Percentiles rank a stretch among this genome's conserved stretches.
phyloP scores from a whole-genome alignment of 2,329 filamentous ascomycete species.

The Aotearoamyces nothofagi region DNA sequence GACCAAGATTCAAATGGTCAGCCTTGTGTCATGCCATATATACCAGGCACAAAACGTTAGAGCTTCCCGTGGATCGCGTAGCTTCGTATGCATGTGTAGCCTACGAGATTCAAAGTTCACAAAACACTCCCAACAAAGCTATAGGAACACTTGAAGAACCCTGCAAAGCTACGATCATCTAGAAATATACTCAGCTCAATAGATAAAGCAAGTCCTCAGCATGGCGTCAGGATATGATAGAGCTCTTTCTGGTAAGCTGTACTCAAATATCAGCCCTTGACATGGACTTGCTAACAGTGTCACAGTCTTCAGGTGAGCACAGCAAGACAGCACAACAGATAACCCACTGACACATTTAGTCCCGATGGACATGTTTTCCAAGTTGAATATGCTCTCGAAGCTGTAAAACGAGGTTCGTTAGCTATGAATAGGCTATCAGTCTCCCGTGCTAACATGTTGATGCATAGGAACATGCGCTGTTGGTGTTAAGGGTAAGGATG shows the following conservation, averaged over 20 bases:
- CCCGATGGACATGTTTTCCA: slow-evolving; percentile 99
- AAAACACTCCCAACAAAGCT: too few species aligned
- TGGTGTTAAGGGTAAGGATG: slow-evolving; percentile 85
- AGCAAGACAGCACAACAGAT: slow-evolving; percentile 1
- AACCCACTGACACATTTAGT: slow-evolving; percentile 43
- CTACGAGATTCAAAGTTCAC: too few species aligned
- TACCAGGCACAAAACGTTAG: too few species aligned
- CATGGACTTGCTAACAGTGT: slow-evolving; percentile 15
- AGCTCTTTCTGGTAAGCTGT: slow-evolving; percentile 80
- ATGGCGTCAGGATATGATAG: slow-evolving; percentile 98
- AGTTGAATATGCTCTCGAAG: slow-evolving; percentile 97
- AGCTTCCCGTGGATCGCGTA: slow-evolving; percentile 5
- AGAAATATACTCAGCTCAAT: slow-evolving; percentile 2
- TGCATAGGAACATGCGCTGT: slow-evolving; percentile 90
- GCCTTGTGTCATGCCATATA: too few species aligned
- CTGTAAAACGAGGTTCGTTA: slow-evolving; percentile 94
- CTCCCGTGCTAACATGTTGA: slow-evolving; percentile 3
- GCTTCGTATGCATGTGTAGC: slow-evolving; percentile 5
- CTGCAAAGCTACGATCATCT: slow-evolving; percentile 3
- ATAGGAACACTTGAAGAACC: too few species aligned
- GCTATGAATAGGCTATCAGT: too few species aligned
- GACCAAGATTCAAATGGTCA: too few species aligned
- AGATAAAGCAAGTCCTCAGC: slow-evolving; percentile 17
- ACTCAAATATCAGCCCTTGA: slow-evolving; percentile 25
- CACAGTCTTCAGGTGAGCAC: slow-evolving; percentile 69